A percentile compares a stretch with the other conserved stretches of the same genome.
phyloP scores from a whole-genome alignment of 106 monocot genomes.

The Alisma plantagoaquatica region DNA sequence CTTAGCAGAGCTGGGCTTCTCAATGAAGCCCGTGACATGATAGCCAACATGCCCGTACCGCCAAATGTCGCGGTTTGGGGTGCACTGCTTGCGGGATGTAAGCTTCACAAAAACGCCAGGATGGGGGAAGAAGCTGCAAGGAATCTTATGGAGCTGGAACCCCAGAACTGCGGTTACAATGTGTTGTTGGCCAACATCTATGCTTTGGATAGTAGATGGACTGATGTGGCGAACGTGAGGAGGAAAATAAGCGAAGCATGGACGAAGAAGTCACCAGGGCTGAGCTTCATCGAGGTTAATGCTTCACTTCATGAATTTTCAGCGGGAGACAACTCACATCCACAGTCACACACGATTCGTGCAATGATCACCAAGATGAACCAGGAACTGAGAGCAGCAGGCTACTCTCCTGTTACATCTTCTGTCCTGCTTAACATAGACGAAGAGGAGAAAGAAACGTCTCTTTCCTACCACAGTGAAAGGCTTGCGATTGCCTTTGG shows the following conservation, averaged over 20 bases:
- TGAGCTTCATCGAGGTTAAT: constrained; percentile 15
- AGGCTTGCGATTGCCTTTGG: no score
- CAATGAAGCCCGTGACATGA: constrained; percentile 26
- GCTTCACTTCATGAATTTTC: not conserved
- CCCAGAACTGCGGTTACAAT: constrained; percentile 9
- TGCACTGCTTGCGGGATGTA: constrained; percentile 30
- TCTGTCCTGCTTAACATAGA: constrained; percentile 13
- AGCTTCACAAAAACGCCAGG: constrained; percentile 8
- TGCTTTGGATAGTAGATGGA: constrained; percentile 5
- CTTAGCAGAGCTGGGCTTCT: constrained; percentile 40
- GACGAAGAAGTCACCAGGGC: constrained; percentile 18
- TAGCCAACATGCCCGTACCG: constrained; percentile 21
- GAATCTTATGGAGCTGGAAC: constrained; percentile 5
- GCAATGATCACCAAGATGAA: constrained; percentile 13
- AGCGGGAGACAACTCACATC: constrained; percentile 9
- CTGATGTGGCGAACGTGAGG: constrained; percentile 4
- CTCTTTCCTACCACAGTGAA: no score
- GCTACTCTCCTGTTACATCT: constrained; percentile 8
- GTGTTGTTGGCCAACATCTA: constrained; percentile 9
- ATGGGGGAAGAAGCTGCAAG: constrained; percentile 6
- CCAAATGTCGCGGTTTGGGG: constrained; percentile 51
- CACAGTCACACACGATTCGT: not conserved
- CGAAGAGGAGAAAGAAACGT: no score
- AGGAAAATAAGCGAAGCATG: not conserved
- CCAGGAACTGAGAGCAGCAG: constrained; percentile 6